Conservation (phyloP, 1,139 yeast genomes). For the Candida buenavistaensis region DNA sequence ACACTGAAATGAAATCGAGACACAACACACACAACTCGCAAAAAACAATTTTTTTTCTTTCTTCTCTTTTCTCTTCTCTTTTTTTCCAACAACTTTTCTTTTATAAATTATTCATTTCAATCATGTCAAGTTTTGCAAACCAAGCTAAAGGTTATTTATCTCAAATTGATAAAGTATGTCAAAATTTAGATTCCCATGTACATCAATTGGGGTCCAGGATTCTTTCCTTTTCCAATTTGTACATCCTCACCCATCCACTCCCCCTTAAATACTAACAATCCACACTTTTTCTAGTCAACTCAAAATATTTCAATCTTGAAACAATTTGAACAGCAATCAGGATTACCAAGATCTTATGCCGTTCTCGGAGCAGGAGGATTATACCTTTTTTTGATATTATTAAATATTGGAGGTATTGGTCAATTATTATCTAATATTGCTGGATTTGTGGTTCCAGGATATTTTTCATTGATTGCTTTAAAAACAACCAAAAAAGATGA, state of each 20-base stretch:
- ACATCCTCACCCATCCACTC: no score
- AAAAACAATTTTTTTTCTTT: no score
- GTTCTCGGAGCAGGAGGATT: slow-evolving; percentile 62
- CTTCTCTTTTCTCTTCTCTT: slow-evolving; percentile 1
- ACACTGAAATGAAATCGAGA: neutral
- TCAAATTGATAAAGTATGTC: slow-evolving; percentile 33
- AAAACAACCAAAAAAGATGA: slow-evolving; percentile 68
- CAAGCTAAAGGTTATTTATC: slow-evolving; percentile 28
- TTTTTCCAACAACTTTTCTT: slow-evolving; percentile 1
- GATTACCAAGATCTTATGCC: slow-evolving; percentile 87
- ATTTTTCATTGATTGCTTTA: slow-evolving; percentile 81
- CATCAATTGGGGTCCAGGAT: no score
- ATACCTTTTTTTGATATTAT: slow-evolving; percentile 75
- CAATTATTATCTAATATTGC: slow-evolving; percentile 90
- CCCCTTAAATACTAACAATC: no score
- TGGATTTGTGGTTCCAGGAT: slow-evolving; percentile 88
- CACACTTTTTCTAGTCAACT: slow-evolving; percentile 34
- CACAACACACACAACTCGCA: no score
- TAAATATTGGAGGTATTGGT: slow-evolving; percentile 92
- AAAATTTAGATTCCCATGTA: no score
- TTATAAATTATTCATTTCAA: slow-evolving; percentile 4
- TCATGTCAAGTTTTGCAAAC: slow-evolving; percentile 27
- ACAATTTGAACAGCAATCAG: slow-evolving; percentile 63
- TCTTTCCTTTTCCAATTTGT: no score
- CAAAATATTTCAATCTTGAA: slow-evolving; percentile 31